Percentiles rank a stretch among this genome's conserved stretches.
phyloP scores from a whole-genome alignment of 352 stramenopile species.

The Globisporangium takayamanum region DNA sequence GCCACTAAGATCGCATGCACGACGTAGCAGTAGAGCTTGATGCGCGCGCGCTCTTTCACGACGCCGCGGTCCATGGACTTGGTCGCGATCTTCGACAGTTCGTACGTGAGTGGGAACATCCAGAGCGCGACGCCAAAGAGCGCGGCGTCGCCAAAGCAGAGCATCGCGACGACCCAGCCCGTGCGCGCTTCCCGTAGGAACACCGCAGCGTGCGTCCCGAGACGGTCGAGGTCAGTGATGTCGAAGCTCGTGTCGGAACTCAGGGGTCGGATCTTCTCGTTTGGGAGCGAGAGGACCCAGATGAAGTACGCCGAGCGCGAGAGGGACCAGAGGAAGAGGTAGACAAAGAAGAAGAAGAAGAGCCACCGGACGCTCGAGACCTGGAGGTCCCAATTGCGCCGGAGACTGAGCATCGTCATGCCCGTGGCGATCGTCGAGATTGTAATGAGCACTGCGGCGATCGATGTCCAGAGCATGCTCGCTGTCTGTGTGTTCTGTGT shows the following conservation, averaged over 20 bases:
- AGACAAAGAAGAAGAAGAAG: slow-evolving; percentile 34
- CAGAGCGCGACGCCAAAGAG: slow-evolving; percentile 44
- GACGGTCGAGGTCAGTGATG: slow-evolving; percentile 34
- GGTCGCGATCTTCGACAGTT: slow-evolving; percentile 46
- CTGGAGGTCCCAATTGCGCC: slow-evolving; percentile 29
- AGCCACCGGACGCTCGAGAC: slow-evolving; percentile 29
- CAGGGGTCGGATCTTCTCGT: slow-evolving; percentile 21
- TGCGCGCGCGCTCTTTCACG: slow-evolving; percentile 31
- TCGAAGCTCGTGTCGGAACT: slow-evolving; percentile 24
- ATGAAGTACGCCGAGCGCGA: slow-evolving; percentile 15
- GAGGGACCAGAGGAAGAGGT: slow-evolving; percentile 22
- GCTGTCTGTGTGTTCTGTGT: too few species aligned
- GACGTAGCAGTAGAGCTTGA: slow-evolving; percentile 27
- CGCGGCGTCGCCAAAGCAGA: slow-evolving; percentile 41
- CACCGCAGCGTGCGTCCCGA: slow-evolving; percentile 38
- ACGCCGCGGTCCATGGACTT: slow-evolving; percentile 58
- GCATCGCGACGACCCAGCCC: slow-evolving; percentile 22
- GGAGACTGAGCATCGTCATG: slow-evolving; percentile 24
- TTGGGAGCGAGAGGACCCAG: slow-evolving; percentile 25
- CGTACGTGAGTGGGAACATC: slow-evolving; percentile 54
- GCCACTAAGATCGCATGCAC: slow-evolving; percentile 22
- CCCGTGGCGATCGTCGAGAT: slow-evolving; percentile 17
- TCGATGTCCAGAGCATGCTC: slow-evolving; percentile 26
- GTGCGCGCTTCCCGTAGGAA: slow-evolving; percentile 20
- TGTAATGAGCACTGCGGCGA: slow-evolving; percentile 13